phyloP scores from a whole-genome alignment of 768 basidiomycete genomes.

The Macrolepiota albuminosa region DNA sequence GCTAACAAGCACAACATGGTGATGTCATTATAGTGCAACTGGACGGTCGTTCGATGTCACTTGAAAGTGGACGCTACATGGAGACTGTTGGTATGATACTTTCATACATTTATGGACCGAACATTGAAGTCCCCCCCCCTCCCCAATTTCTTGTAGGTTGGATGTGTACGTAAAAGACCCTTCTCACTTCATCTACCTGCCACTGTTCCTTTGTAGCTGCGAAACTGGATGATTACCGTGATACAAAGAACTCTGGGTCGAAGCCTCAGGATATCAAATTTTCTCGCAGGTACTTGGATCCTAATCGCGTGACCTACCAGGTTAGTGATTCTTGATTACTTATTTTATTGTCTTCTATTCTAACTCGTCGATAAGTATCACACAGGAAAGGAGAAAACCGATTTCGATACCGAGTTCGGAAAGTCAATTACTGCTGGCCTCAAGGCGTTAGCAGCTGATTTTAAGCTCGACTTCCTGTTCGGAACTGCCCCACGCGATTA shows the following conservation, averaged over 20 bases:
- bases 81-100: conserved; percentile 74
- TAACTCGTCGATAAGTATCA: conserved; percentile 43
- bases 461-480: conserved; percentile 59
- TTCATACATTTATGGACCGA: not conserved
- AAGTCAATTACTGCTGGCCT: conserved; percentile 53
- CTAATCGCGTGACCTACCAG: conserved; percentile 74
- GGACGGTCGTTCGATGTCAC: conserved; percentile 68
- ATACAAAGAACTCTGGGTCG: not conserved
- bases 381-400: conserved; percentile 40
- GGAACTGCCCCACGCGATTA: conserved; percentile 79
- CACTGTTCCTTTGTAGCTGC: conserved; percentile 29
- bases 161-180: conserved; percentile 45
- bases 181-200: not conserved
- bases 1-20: not conserved
- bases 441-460: conserved; percentile 44
- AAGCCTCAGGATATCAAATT: conserved; percentile 54
- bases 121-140: not conserved
- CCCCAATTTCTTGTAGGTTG: conserved; percentile 40
- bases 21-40: conserved; percentile 42
- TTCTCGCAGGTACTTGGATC: conserved; percentile 71
- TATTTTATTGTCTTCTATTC: not conserved
- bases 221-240: conserved; percentile 27
- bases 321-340: conserved; percentile 24
- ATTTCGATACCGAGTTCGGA: conserved; percentile 62
- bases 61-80: conserved; percentile 89